Evolutionary conservation across 139 green algal species (phyloP).

Genomic region (Haematococcus sp.): DNA sequence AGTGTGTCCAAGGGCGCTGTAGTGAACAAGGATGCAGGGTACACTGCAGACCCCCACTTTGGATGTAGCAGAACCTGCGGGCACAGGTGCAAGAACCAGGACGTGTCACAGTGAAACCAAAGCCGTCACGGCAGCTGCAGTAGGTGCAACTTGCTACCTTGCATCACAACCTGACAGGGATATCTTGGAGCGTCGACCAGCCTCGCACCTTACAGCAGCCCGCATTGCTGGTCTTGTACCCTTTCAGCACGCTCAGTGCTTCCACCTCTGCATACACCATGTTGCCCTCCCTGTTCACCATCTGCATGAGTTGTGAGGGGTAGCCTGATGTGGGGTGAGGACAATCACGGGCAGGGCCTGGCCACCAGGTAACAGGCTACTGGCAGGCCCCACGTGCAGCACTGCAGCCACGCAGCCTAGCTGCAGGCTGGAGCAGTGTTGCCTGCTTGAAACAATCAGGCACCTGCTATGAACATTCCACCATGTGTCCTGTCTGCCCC

Average conservation of each 20-base stretch:
- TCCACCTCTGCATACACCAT: conserved; percentile 89
- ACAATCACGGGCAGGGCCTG: too few relatives aligned
- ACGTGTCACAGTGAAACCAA: not conserved
- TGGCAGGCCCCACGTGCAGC: too few relatives aligned
- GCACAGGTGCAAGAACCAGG: not conserved
- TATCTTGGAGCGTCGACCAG: not conserved
- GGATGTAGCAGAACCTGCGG: conserved; percentile 82
- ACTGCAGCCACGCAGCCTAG: too few relatives aligned
- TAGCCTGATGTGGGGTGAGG: too few relatives aligned
- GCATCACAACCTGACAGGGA: not conserved
- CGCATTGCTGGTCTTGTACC: conserved; percentile 55
- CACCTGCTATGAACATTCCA: too few relatives aligned
- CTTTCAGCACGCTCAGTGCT: conserved; percentile 39
- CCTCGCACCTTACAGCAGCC: conserved; percentile 59
- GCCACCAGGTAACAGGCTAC: too few relatives aligned
- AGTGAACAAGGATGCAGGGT: conserved; percentile 89
- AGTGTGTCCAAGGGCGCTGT: conserved; percentile 66
- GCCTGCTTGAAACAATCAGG: too few relatives aligned
- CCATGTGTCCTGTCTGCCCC: too few relatives aligned
- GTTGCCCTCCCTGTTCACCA: conserved; percentile 72
- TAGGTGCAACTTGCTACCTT: not conserved
- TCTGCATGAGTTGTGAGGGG: conserved; percentile 61
- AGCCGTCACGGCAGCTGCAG: not conserved
- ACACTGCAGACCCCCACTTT: conserved; percentile 85
- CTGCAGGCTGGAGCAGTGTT: too few relatives aligned